Conservation (phyloP, 2,329 filamentous ascomycete genomes). For the Fusarium buxicola region DNA sequence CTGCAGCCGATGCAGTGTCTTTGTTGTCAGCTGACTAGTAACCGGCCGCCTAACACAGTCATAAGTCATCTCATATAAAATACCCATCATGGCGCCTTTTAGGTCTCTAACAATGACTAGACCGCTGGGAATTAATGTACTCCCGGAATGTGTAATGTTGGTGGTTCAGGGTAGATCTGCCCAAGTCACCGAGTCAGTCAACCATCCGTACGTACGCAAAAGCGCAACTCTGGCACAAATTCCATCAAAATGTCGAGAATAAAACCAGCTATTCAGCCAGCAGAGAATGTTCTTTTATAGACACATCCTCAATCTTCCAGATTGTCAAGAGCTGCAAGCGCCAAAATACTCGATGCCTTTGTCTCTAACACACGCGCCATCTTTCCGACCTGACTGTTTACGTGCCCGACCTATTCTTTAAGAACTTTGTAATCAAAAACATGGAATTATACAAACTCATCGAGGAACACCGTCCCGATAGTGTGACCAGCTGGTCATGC, state of each 20-base stretch:
- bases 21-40: too few species aligned
- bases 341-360: background rate
- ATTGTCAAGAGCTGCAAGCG: background rate
- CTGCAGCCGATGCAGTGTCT: too few species aligned
- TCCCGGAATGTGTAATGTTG: background rate
- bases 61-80: too few species aligned
- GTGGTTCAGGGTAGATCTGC: background rate
- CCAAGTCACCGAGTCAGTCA: conserved; percentile 16
- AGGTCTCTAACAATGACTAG: too few species aligned
- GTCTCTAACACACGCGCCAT: background rate
- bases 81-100: too few species aligned
- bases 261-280: too few species aligned
- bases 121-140: too few species aligned
- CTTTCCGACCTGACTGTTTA: background rate
- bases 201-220: background rate
- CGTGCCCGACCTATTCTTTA: background rate
- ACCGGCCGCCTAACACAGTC: too few species aligned
- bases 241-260: background rate
- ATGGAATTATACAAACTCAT: conserved; percentile 12
- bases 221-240: background rate
- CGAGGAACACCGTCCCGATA: conserved; percentile 4
- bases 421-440: background rate
- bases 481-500: conserved; percentile 11
- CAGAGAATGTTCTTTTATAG: background rate
- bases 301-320: background rate